A percentile compares a stretch with the other conserved stretches of the same genome.
phyloP scores from a whole-genome alignment of 306 rosid species.

The Quercus variabilis region DNA sequence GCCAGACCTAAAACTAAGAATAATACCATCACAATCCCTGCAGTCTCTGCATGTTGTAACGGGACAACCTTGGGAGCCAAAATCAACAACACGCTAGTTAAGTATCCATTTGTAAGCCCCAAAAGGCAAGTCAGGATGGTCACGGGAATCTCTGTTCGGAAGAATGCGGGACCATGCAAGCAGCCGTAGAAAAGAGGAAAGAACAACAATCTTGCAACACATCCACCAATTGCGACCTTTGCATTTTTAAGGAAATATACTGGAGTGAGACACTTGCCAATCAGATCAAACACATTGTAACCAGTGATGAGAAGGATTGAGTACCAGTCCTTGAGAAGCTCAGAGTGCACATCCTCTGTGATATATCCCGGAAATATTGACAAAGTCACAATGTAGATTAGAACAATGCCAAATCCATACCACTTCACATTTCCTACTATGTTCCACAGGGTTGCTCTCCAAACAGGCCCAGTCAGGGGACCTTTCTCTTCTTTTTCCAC shows the following conservation, averaged over 20 bases:
- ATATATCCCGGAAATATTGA: conserved; percentile 89
- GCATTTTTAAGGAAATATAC: conserved; percentile 54
- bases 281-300: conserved; percentile 82
- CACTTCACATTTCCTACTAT: conserved; percentile 64
- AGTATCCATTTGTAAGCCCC: conserved; percentile 88
- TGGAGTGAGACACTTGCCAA: conserved; percentile 75
- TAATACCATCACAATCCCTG: conserved; percentile 67
- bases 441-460: conserved; percentile 62
- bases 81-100: conserved; percentile 81
- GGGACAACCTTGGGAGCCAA: conserved; percentile 72
- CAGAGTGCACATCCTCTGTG: conserved; percentile 89
- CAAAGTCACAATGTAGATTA: conserved; percentile 72
- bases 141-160: conserved; percentile 79
- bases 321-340: conserved; percentile 80
- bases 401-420: conserved; percentile 67
- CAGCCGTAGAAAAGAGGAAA: conserved; percentile 82
- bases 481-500: conserved; percentile 50
- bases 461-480: conserved; percentile 42
- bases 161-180: conserved; percentile 78
- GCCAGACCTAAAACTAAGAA: conserved; percentile 77
- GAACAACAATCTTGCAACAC: conserved; percentile 59
- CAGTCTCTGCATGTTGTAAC: conserved; percentile 79
- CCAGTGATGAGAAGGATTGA: conserved; percentile 59
- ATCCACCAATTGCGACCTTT: conserved; percentile 60
- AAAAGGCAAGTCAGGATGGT: conserved; percentile 61